Percentiles rank a stretch among this genome's conserved stretches.
Conservation (phyloP, 371 early-diverging fungal genomes). For the Mortierella sp. region DNA sequence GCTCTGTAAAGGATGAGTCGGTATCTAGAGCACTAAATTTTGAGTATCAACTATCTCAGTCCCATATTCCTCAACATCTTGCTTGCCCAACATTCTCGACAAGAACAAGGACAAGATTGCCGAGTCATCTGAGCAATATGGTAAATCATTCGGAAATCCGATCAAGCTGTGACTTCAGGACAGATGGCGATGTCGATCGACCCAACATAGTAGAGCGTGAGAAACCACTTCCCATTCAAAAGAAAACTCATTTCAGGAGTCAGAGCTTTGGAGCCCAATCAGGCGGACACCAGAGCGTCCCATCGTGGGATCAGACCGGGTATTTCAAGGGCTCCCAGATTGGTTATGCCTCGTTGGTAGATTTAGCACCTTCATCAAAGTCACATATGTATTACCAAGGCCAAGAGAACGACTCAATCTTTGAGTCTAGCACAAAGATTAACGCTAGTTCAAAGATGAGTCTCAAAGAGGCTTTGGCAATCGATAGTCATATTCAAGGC, state of each 20-base stretch:
- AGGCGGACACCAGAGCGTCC: neutral
- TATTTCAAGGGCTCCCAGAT: slow-evolving; percentile 4
- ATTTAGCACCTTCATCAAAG: slow-evolving; percentile 13
- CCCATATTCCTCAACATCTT: neutral
- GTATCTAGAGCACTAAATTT: neutral
- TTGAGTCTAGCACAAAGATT: neutral
- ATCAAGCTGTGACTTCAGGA: neutral
- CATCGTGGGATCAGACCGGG: slow-evolving; percentile 16
- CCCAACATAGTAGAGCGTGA: neutral
- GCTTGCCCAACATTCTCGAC: neutral
- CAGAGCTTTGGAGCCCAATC: slow-evolving; percentile 25
- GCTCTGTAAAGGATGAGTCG: slow-evolving; percentile 17
- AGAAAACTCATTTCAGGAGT: slow-evolving; percentile 19
- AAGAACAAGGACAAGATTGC: slow-evolving; percentile 16
- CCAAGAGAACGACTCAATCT: neutral
- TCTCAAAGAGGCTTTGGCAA: slow-evolving; percentile 11
- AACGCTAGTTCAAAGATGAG: slow-evolving; percentile 1
- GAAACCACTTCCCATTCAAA: neutral
- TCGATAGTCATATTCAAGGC: neutral
- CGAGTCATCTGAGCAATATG: slow-evolving; percentile 45
- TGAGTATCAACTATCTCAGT: slow-evolving; percentile 3
- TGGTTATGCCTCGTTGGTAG: slow-evolving; percentile 16
- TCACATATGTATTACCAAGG: neutral
- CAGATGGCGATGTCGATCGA: neutral
- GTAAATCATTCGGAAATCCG: slow-evolving; percentile 3